Evolutionary conservation across 2,329 filamentous ascomycete species (phyloP).

Genomic region (Huntiella omanensis): DNA sequence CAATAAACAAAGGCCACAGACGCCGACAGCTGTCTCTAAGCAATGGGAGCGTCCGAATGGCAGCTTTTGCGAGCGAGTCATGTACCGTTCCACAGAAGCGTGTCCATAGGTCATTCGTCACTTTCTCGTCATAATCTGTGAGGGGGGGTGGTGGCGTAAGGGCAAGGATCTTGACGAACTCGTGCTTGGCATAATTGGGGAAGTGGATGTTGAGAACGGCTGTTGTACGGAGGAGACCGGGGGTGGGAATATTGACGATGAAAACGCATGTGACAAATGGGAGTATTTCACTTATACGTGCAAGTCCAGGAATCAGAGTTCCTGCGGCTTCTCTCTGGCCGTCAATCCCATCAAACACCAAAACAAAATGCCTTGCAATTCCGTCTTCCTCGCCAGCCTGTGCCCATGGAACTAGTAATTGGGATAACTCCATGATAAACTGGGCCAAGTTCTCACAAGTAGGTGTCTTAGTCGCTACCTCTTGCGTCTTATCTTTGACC

Average conservation of each 20-base stretch:
- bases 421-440: constrained; percentile 52
- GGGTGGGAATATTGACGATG: constrained; percentile 52
- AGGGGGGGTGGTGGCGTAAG: constrained; percentile 25
- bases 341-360: constrained; percentile 81
- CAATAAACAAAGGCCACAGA: constrained; percentile 72
- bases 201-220: constrained; percentile 66
- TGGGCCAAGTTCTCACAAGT: constrained; percentile 66
- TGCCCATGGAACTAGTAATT: constrained; percentile 26
- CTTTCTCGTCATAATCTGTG: constrained; percentile 30
- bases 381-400: background rate
- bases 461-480: constrained; percentile 23
- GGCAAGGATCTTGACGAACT: constrained; percentile 63
- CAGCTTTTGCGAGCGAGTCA: constrained; percentile 67
- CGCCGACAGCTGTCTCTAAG: constrained; percentile 52
- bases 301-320: constrained; percentile 64
- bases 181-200: constrained; percentile 61
- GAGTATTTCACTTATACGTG: constrained; percentile 68
- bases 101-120: constrained; percentile 53
- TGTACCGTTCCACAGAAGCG: constrained; percentile 72
- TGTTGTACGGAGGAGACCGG: constrained; percentile 49
- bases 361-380: constrained; percentile 37
- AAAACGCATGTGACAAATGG: constrained; percentile 60
- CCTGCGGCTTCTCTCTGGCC: constrained; percentile 60
- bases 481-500: constrained; percentile 15
- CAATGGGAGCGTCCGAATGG: constrained; percentile 57